Evolutionary conservation across 2,329 filamentous ascomycete species (phyloP).

Genomic region (Phyllosticta capitalensis): DNA sequence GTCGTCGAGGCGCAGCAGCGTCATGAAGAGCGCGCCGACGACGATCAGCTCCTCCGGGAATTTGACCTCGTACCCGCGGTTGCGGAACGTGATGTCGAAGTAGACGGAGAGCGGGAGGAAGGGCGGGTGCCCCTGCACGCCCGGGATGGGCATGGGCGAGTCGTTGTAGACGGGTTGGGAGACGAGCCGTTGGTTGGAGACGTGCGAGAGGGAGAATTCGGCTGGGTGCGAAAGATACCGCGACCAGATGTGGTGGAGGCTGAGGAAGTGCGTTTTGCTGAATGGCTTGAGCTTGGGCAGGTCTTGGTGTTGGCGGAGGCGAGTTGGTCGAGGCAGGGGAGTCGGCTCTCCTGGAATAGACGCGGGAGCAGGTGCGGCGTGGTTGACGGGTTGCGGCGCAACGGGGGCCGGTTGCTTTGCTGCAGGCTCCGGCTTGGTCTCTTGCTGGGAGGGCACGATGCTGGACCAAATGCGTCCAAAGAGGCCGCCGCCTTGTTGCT

Average conservation of each 20-base stretch:
- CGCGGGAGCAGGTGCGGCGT: constrained; percentile 18
- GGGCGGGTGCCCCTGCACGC: not conserved
- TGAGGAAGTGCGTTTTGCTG: constrained; percentile 32
- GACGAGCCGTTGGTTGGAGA: constrained; percentile 24
- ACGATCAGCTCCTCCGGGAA: constrained; percentile 25
- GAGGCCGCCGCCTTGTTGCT: constrained; percentile 14
- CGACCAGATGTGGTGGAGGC: constrained; percentile 27
- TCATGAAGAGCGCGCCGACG: constrained; percentile 17
- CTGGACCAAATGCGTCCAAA: constrained; percentile 17
- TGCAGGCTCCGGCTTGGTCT: not conserved
- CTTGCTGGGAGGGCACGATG: constrained; percentile 10
- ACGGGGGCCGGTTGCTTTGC: not conserved
- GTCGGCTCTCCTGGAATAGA: constrained; percentile 10
- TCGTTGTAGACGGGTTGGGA: constrained; percentile 6
- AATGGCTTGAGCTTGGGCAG: constrained; percentile 29
- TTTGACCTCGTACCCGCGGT: constrained; percentile 25
- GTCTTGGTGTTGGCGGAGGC: constrained; percentile 14
- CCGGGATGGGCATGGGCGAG: not conserved
- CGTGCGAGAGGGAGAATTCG: constrained; percentile 19
- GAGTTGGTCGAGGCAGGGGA: not conserved
- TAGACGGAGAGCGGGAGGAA: constrained; percentile 1
- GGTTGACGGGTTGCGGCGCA: constrained; percentile 10
- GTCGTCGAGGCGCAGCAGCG: constrained; percentile 4
- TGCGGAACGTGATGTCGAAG: not conserved
- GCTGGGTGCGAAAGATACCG: constrained; percentile 22